Evolutionary conservation across 1,284 basidiomycete species (phyloP), one percentile per base, ranked within the genome.

Genomic region (Malassezia furfur): DNA sequence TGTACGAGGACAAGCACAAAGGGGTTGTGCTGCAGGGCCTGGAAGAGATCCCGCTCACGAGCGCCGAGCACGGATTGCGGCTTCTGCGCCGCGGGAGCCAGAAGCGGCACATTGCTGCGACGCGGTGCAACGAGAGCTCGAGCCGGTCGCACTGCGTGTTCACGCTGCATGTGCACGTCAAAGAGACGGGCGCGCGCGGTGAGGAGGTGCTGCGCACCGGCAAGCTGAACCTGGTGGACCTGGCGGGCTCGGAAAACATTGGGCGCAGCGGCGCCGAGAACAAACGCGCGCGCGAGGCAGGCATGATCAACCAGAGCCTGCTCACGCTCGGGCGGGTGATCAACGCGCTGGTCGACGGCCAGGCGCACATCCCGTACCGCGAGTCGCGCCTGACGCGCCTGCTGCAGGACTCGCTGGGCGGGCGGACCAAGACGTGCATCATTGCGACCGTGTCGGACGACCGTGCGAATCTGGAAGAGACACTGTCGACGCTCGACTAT

Each of bases 121-220:
- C 94, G 22, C 91, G 90, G 75, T 94, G 96, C 81, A 99, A 99
- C 76, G 90, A 96, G 65, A 88, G 91, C 69, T 96, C 91, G 50
- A 81, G 89, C 77, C 89, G 94, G 17, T 98, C 94, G 0, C 94
- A 99, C 74, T 93, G 91, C 1, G 87, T 99, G n/a, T 96, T 98
- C 74, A 88, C 90, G 15, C 84, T 99, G 67, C 93, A 90, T 0
- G 86, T 99, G 0, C 88, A 93, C 69, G 84, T 85, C 59, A 94
- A 93, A 70, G 91, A 96, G 74, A 82, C 82, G 4, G 84, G 84
- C 1, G 63, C 73, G 11, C 76, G 83, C 34, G 69, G 88, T 6
- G 90, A 96, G 64, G 93, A 98, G 68, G 78, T 96, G 19, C 79
- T 96, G 50, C 86, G 86, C 69, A 85, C 91, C 31, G 93, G 94